Conservation (phyloP, 2,329 filamentous ascomycete species). For the Sporothrix euskadiensis region DNA sequence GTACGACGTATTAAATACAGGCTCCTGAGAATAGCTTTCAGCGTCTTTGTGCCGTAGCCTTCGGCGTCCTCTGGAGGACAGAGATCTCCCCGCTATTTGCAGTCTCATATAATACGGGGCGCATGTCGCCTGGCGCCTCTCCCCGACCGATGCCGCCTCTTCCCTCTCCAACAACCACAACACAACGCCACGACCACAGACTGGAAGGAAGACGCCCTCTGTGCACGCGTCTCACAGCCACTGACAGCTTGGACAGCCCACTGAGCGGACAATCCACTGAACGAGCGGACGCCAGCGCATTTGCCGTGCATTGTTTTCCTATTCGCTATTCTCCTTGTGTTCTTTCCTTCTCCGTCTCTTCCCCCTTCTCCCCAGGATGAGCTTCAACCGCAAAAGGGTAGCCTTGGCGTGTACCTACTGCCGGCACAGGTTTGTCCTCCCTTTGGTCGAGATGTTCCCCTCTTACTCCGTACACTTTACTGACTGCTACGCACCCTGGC, state of each 20-base stretch:
- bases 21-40: background rate
- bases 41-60: background rate
- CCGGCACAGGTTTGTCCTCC: conserved; percentile 34
- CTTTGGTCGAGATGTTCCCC: background rate
- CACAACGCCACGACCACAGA: background rate
- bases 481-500: background rate
- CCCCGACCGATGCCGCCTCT: background rate
- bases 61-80: too few species aligned
- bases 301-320: background rate
- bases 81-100: too few species aligned
- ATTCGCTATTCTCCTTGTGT: background rate
- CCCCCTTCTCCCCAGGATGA: conserved; percentile 33
- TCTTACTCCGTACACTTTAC: background rate
- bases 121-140: conserved; percentile 13
- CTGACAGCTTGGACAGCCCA: too few species aligned
- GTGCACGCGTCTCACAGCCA: background rate
- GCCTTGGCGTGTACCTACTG: conserved; percentile 39
- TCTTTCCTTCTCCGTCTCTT: background rate
- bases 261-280: too few species aligned
- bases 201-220: background rate
- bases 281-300: background rate
- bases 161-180: conserved; percentile 1
- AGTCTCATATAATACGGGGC: background rate
- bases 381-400: conserved; percentile 37
- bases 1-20: too few species aligned